These are phyloP conservation scores for Taphrina confusa DNA, from an alignment of 1,139 yeast species.

Conservation along the genomic window DNA sequence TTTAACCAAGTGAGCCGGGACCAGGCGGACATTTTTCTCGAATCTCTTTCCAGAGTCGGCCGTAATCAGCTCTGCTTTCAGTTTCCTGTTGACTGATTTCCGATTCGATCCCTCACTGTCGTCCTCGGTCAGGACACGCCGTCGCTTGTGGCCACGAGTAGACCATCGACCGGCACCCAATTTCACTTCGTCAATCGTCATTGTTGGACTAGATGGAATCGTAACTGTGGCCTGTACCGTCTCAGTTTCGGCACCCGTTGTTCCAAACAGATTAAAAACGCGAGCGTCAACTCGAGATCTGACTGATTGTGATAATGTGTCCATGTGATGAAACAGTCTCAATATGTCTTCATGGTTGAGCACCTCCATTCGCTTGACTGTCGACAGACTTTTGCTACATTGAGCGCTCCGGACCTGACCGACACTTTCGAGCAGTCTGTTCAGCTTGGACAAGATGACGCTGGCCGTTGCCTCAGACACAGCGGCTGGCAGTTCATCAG, in stretches of 20 bases:
- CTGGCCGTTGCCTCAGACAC: background rate
- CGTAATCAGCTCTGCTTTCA: background rate
- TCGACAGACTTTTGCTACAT: background rate
- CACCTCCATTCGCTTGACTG: conserved; percentile 1
- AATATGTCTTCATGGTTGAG: background rate
- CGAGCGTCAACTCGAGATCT: background rate
- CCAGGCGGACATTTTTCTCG: background rate
- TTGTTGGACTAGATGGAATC: background rate
- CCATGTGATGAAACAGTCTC: background rate
- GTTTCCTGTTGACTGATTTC: background rate
- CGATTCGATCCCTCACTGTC: no score
- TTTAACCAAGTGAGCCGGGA: conserved; percentile 8
- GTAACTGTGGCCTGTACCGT: background rate
- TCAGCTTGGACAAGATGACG: conserved; percentile 2
- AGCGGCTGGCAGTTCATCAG: conserved; percentile 6
- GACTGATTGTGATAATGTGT: background rate
- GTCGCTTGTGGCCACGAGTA: conserved; percentile 1
- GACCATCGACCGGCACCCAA: conserved; percentile 5
- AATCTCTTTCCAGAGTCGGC: conserved; percentile 2
- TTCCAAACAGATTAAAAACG: background rate
- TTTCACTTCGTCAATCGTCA: background rate
- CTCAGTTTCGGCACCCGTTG: background rate
- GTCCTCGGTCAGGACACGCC: background rate
- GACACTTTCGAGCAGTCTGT: background rate
- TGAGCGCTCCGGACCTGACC: background rate